Base-by-base conservation (phyloP, 768 basidiomycete species). In the Vararia minispora region DNA sequence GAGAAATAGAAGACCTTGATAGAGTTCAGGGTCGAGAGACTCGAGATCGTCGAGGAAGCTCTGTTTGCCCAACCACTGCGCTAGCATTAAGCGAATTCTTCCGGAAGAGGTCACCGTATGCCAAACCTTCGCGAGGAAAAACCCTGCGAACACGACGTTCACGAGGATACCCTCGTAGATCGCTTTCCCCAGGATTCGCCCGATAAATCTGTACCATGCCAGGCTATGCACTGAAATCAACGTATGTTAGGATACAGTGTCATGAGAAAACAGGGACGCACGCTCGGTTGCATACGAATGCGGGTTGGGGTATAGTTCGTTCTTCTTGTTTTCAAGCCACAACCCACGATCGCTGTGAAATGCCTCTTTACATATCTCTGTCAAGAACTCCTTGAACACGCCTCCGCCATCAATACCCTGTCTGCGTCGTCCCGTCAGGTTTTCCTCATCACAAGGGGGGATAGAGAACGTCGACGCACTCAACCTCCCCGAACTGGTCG, bases 331-430 rank as follows among this genome's bases (percentile, higher is more conserved):
- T 20, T 74, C 77, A 20, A 94, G 65, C 95, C 95, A 99, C 4
- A 99, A 63, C 8, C 95, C 95, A 4, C 90, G 77, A 52, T 98
- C 78, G 2, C 85, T 82, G 52, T 99, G 90, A 44, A 99, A 98
- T 0, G 86, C 94, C 55, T 98, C 94, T 52, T 84, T 90, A 41
- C 79, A 81, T 13, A 99, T 58, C 11, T 83, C 87, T 2, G 91
- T 99, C 52, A 98, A 74, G 49, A 98, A 95, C 57, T 98, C 95
- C 56, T 98, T 99, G 68, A 95, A 98, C 4, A 98, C 79, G 0
- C 95, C 95, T 2, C 95, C 92, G 2, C 94, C 92, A 46, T 97
- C 94, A 23, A 98, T 94, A 0, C 92, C 94, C 13, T 81, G 78
- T 56, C 84, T 86, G 43, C 21, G 39, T 52, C n/a, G n/a, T n/a